Base-by-base conservation (phyloP, 441 rosid genomes). In the Populus tomentosa region DNA sequence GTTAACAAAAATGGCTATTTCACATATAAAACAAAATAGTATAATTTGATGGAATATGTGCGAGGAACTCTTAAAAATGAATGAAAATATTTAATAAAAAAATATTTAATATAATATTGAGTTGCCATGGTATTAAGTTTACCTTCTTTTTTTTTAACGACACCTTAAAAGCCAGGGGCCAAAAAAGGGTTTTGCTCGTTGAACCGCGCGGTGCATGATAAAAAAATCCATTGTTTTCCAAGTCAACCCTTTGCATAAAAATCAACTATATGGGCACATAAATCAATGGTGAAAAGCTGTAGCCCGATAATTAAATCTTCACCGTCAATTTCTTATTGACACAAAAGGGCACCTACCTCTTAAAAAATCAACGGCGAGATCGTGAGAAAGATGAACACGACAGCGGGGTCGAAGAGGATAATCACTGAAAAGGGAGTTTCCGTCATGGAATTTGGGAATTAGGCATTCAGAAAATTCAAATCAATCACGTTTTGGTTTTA, bases 361-460 rank as follows among this genome's bases (percentile, higher is more conserved):
- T 5, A 35, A 78, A 13, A 18, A 9, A 66, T 74, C 68, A 23
- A 77, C 70, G 81, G 82, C 10, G 35, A 38, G 78, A 83, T 14
- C 28, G 76, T 70, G 75, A 70, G 53, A 61, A 53, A 40, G 74
- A 38, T 26, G 33, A 81, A 13, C 78, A 81, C 85, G 84, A 28
- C 76, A 75, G 33, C 3, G 8, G 13, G 56, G 66, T 24, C 63
- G 24, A 2, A n/a, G 63, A n/a, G 10, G 63, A 59, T 18, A 59
- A 20, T 21, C 10, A 16, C 66, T 20, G 10, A 20, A 46, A 2
- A 28, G 1, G 9, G 38, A 28, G 20, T 24, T 67, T 74, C 78
- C 79, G 82, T 68, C 64, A 53, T 64, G 53, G 72, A 77, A 74
- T 65, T 67, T 66, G 4, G 5, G 21, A 9, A 53, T 46, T 26